A percentile compares a stretch with the other conserved stretches of the same genome.
These are phyloP conservation scores for Poteriospumella lacustris DNA, from an alignment of 108 stramenopile species.

Conservation along the genomic window DNA sequence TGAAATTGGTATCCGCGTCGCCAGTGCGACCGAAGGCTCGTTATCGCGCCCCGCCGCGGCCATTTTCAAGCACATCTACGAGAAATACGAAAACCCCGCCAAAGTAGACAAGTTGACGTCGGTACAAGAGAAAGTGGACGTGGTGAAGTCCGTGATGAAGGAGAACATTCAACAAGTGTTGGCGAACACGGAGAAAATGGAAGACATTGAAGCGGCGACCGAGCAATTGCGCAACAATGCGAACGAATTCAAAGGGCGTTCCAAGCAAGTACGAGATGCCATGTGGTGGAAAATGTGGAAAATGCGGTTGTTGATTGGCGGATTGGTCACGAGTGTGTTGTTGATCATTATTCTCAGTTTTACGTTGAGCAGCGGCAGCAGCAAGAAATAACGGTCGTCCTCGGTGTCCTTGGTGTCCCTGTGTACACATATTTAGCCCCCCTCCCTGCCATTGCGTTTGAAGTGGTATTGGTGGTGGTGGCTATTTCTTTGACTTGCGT, in stretches of 20 bases:
- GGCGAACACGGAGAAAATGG: constrained; percentile 44
- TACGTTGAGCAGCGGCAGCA: not conserved
- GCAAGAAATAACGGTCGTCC: not conserved
- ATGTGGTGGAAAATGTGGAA: constrained; percentile 32
- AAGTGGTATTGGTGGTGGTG: too few species aligned
- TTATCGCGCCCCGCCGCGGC: constrained; percentile 35
- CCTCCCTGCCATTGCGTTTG: too few species aligned
- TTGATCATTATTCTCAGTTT: not conserved
- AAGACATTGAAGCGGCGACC: constrained; percentile 43
- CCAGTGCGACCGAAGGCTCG: constrained; percentile 35
- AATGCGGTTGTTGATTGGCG: constrained; percentile 17
- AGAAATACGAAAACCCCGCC: constrained; percentile 44
- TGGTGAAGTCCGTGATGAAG: constrained; percentile 47
- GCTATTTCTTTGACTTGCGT: too few species aligned
- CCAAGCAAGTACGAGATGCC: not conserved
- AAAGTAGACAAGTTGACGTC: constrained; percentile 47
- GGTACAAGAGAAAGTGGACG: constrained; percentile 49
- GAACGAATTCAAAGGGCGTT: constrained; percentile 32
- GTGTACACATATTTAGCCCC: too few species aligned
- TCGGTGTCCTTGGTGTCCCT: too few species aligned
- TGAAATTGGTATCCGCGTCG: constrained; percentile 26
- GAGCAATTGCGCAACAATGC: constrained; percentile 45
- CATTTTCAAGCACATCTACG: constrained; percentile 39
- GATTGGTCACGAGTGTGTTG: not conserved
- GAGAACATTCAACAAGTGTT: constrained; percentile 53